These are phyloP conservation scores for Eucalyptus victrix DNA, from an alignment of 345 rosid genomes.

Conservation along the genomic window DNA sequence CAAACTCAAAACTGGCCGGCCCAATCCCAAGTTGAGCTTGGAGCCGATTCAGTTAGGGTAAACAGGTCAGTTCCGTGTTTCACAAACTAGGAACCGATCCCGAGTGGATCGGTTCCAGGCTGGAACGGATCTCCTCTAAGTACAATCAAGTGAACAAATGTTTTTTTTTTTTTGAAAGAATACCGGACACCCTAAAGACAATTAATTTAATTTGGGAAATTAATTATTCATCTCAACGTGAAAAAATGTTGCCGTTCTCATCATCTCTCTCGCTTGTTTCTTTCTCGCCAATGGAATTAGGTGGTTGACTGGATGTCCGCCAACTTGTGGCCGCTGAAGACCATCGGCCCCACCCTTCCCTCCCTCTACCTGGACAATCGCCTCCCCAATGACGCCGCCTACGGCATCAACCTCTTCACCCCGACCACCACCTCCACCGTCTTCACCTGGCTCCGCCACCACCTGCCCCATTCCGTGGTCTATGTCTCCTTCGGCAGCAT, in stretches of 20 bases:
- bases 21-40: too few relatives aligned
- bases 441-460: background rate
- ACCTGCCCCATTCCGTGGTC: conserved; percentile 2
- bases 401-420: conserved; percentile 5
- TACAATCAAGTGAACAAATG: too few relatives aligned
- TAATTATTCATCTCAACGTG: too few relatives aligned
- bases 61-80: too few relatives aligned
- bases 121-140: too few relatives aligned
- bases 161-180: too few relatives aligned
- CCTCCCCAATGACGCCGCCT: background rate
- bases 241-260: too few relatives aligned
- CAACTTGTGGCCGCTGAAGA: background rate
- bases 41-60: too few relatives aligned
- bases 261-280: too few relatives aligned
- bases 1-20: background rate
- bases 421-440: background rate
- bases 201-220: background rate
- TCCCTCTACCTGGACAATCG: conserved; percentile 16
- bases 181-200: background rate
- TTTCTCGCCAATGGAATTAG: too few relatives aligned
- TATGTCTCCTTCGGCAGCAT: conserved; percentile 22
- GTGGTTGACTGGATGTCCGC: background rate
- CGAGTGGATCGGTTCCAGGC: too few relatives aligned
- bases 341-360: conserved; percentile 15
- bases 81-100: too few relatives aligned